Evolutionary conservation across 23 red algal species (phyloP), one percentile per base, ranked within the genome.

Genomic region (Gracilaria gracilis): DNA sequence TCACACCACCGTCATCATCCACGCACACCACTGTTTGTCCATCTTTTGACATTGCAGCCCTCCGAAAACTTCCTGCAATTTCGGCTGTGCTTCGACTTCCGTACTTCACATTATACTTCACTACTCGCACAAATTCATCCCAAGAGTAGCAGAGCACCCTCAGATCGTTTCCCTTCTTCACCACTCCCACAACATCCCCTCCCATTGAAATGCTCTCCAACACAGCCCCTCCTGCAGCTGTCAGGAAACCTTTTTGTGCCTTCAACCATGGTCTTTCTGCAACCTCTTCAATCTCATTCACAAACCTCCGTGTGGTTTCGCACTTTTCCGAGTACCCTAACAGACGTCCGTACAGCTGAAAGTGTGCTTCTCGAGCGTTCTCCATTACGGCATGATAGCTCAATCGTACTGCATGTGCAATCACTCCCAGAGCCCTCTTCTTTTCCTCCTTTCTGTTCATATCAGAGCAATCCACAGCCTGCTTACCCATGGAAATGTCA

Each of bases 291-390:
- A 67, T 2, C 32, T 67, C 62, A 1, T 67, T 24, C 62, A 67
- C n/a, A 67, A 67, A 67, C 62, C 12, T 67, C 20, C 33, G 1
- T 15, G 17, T 67, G 11, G 20, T 35, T 33, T 2, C 24, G 24
- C 62, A 67, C 16, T 67, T 67, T 46, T 46, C 5, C 33, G 62
- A 29, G 16, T 31, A 31, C 0, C n/a, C 5, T 33, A 67, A 12
- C 62, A 67, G 62, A 67, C 62, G 62, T 29, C 25, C 62, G 28
- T 64, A 64, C 4, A 64, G 59, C 59, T 64, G 59, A 64, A 11
- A 64, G 17, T 20, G 21, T 27, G 17, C 5, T 17, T 64, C 59
- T 7, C 28, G 59, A 6, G 59, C 8, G 59, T 64, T 64, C 28
- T 31, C 8, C 7, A 17, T 20, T 17, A 64, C 59, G 8, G 59